Evolutionary conservation across 345 rosid species (phyloP).

Genomic region (Balakata baccata): DNA sequence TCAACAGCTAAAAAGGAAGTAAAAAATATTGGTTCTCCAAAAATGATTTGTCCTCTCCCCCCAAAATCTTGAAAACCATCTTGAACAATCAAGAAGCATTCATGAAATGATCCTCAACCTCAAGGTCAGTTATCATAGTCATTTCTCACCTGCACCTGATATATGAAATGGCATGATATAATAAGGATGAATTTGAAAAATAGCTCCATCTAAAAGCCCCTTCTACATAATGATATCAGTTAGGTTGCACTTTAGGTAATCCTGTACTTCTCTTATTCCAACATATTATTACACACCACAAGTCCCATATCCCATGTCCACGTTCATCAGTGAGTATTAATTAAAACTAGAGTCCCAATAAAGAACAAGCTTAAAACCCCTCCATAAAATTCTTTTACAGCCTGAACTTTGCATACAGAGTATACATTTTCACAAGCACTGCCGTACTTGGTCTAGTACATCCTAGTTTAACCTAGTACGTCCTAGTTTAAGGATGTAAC

Average conservation of each 20-base stretch:
- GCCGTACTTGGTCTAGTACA: background rate
- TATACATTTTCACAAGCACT: background rate
- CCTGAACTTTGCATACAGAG: background rate
- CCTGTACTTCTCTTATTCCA: background rate
- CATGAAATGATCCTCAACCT: slow-evolving; percentile 1
- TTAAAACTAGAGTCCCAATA: background rate
- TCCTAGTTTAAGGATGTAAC: background rate
- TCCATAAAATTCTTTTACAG: background rate
- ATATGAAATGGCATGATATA: background rate
- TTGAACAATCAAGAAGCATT: background rate
- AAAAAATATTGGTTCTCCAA: background rate
- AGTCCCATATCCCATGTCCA: background rate
- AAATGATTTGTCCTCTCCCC: background rate
- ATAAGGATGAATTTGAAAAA: background rate
- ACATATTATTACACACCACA: background rate
- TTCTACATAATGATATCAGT: background rate
- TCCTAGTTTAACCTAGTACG: background rate
- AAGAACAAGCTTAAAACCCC: background rate
- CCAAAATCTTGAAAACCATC: background rate
- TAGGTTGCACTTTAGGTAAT: background rate
- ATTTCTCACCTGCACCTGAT: background rate
- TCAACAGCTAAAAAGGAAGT: background rate
- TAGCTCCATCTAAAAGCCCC: background rate
- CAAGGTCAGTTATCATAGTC: slow-evolving; percentile 3
- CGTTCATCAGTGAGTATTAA: background rate